These are phyloP conservation scores for Hypoxylon fragiforme DNA, from an alignment of 495 filamentous ascomycete species.

Conservation along the genomic window DNA sequence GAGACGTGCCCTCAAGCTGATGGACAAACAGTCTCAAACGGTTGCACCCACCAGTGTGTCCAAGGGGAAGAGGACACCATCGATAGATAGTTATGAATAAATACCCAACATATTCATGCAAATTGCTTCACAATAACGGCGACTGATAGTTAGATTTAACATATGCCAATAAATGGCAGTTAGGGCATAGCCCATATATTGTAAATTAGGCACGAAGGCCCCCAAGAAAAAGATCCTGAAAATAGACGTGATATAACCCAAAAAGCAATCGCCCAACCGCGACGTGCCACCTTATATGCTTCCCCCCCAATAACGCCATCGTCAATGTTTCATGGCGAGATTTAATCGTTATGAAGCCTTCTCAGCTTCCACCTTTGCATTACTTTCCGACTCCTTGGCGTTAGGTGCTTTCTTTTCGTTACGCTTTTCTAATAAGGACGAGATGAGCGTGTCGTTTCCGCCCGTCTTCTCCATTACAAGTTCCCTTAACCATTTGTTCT, in stretches of 20 bases:
- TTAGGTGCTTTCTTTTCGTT: slow-evolving; percentile 25
- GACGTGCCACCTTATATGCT: slow-evolving; percentile 11
- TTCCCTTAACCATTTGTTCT: slow-evolving; percentile 96
- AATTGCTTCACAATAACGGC: neutral
- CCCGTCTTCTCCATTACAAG: slow-evolving; percentile 91
- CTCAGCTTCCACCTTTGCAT: slow-evolving; percentile 20
- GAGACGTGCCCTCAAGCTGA: no score
- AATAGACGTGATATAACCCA: slow-evolving; percentile 26
- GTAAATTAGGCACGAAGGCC: slow-evolving; percentile 22
- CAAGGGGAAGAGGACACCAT: neutral
- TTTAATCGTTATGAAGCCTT: slow-evolving; percentile 19
- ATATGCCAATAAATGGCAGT: slow-evolving; percentile 3
- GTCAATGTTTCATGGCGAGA: slow-evolving; percentile 20
- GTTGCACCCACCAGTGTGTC: neutral
- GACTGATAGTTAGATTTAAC: neutral
- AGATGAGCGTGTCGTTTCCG: slow-evolving; percentile 53
- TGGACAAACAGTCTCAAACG: no score
- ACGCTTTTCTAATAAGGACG: slow-evolving; percentile 49
- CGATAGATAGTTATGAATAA: neutral
- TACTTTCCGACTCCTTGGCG: slow-evolving; percentile 19
- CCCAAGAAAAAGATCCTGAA: slow-evolving; percentile 7
- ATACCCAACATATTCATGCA: neutral
- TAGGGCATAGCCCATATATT: slow-evolving; percentile 16
- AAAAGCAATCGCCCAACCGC: slow-evolving; percentile 4
- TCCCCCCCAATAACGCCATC: slow-evolving; percentile 29